Evolutionary conservation across 2,329 filamentous ascomycete genomes (phyloP).

Genomic region (Aspergillus pseudotamarii): DNA sequence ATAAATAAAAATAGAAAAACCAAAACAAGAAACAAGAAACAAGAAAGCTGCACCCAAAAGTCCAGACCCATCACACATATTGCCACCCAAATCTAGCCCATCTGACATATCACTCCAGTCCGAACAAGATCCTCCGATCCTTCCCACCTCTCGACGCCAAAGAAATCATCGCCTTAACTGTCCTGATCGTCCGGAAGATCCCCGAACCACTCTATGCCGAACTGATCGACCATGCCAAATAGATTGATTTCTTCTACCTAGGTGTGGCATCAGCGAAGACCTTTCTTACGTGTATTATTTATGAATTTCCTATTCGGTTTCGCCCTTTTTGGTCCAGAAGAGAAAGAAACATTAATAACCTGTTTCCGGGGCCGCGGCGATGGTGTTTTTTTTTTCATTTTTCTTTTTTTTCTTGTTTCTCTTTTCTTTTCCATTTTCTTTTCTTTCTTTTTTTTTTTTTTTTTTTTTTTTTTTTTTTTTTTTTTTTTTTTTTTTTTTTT

Average conservation of each 20-base stretch:
- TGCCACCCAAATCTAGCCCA: neutral
- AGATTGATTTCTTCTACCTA: conserved; percentile 8
- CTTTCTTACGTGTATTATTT: conserved; percentile 10
- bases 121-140: conserved; percentile 86
- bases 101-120: conserved; percentile 56
- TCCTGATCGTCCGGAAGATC: conserved; percentile 85
- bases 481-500: neutral
- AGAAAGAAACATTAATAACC: neutral
- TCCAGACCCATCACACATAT: neutral
- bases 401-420: neutral
- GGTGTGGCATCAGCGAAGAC: neutral
- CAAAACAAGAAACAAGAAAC: neutral
- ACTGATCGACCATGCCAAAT: conserved; percentile 79
- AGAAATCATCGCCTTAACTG: conserved; percentile 80
- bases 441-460: neutral
- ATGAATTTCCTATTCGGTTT: conserved; percentile 6
- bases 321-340: neutral
- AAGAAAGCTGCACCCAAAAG: neutral
- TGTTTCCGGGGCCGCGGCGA: neutral
- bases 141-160: conserved; percentile 83
- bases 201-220: conserved; percentile 88
- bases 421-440: neutral
- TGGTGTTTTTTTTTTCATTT: neutral
- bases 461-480: conserved; percentile 3
- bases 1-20: too few species aligned